These are phyloP conservation scores for Floccularia luteovirens DNA, from an alignment of 768 basidiomycete genomes.

Conservation along the genomic window DNA sequence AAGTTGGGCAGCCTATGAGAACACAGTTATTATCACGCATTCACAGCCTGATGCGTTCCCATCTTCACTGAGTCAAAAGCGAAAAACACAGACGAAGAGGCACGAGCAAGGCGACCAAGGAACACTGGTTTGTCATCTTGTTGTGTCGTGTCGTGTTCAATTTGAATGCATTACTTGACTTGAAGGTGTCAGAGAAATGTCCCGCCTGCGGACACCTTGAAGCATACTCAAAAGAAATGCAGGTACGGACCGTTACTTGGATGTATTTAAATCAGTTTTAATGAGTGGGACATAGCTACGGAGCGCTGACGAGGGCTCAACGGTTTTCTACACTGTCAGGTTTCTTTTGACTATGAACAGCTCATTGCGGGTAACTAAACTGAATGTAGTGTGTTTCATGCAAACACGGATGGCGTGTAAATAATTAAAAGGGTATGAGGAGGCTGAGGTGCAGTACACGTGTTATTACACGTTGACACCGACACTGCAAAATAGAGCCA, in stretches of 20 bases:
- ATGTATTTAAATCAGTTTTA: too few relatives aligned
- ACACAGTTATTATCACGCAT: constrained; percentile 80
- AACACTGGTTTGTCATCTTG: constrained; percentile 28
- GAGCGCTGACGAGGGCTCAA: constrained; percentile 92
- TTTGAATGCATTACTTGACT: background rate
- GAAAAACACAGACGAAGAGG: constrained; percentile 81
- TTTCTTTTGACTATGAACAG: background rate
- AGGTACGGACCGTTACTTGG: too few relatives aligned
- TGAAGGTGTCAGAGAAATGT: constrained; percentile 84
- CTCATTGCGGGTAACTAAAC: constrained; percentile 6
- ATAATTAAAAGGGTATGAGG: constrained; percentile 44
- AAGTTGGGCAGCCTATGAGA: constrained; percentile 70
- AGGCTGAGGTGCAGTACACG: constrained; percentile 3
- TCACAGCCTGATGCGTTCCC: constrained; percentile 96
- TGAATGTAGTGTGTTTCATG: constrained; percentile 58
- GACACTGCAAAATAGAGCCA: constrained; percentile 80
- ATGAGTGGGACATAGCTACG: constrained; percentile 60
- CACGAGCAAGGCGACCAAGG: constrained; percentile 68
- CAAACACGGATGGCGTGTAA: constrained; percentile 77
- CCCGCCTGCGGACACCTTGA: constrained; percentile 80
- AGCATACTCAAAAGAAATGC: constrained; percentile 84
- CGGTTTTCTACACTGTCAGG: constrained; percentile 88
- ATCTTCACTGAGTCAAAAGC: constrained; percentile 75
- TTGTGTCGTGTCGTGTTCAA: constrained; percentile 4
- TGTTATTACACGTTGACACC: constrained; percentile 68